Evolutionary conservation across 2,329 filamentous ascomycete species (phyloP).

Genomic region (Zymoseptoria brevis): DNA sequence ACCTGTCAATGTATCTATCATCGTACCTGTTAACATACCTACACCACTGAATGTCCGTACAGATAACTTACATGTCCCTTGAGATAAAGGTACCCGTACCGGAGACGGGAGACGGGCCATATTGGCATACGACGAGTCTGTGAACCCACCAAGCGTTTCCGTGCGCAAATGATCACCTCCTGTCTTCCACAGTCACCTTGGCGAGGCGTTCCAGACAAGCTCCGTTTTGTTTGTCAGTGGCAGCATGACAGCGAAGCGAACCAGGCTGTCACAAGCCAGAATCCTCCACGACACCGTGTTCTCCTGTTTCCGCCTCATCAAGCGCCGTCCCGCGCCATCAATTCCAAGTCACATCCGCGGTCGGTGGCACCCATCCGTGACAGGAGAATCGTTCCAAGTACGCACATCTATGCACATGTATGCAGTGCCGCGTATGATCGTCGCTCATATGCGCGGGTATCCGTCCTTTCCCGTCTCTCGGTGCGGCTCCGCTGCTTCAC

Average conservation of each 20-base stretch:
- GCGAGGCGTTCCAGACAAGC: not conserved
- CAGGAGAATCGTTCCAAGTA: not conserved
- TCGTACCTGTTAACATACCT: not conserved
- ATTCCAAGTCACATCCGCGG: not conserved
- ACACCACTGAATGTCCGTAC: not conserved
- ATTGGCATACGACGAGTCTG: not conserved
- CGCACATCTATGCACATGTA: not conserved
- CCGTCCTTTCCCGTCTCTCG: too few relatives aligned
- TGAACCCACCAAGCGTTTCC: not conserved
- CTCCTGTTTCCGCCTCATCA: not conserved
- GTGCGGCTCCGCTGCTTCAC: not conserved
- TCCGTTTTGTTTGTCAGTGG: not conserved
- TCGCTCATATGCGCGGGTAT: not conserved
- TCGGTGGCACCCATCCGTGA: not conserved
- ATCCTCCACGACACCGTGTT: not conserved
- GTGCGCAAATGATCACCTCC: not conserved
- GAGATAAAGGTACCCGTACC: not conserved
- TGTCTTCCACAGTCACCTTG: not conserved
- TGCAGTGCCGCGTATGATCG: not conserved
- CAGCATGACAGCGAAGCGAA: not conserved
- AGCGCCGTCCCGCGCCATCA: not conserved
- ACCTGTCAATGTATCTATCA: too few relatives aligned
- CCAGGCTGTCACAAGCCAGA: not conserved
- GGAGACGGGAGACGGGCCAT: not conserved
- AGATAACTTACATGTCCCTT: not conserved